Evolutionary conservation across 2,329 filamentous ascomycete genomes (phyloP), one percentile per base, ranked within the genome.

Genomic region (Aspergillus sojae): DNA sequence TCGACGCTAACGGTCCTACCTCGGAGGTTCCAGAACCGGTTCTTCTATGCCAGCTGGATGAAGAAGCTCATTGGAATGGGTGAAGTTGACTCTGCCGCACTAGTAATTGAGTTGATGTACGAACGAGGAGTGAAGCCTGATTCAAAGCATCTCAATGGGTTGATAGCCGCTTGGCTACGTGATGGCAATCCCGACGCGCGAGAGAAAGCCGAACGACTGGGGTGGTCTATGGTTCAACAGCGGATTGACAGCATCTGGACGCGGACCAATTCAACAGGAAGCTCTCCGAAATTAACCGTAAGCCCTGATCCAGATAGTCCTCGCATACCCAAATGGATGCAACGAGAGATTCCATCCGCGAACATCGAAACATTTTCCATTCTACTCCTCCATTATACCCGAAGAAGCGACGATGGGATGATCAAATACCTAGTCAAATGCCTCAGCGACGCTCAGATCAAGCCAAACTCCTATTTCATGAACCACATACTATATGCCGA

Each of bases 11-110:
- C 82, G 5, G 73, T 81, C 32, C 72, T 90, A 23, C 88, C 88
- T 5, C 74, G 77, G 14, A 75, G 75, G 39, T 84, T 85, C 60
- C 80, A 83, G 53, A 95, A 96, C 76, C 89, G 90, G 66, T 94
- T 93, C 77, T 92, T 97, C 77, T 91, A 93, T 68, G 91, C 90
- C 39, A 94, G 92, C 71, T 97, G 93, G 94, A 85, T 96, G 72
- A 94, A 94, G 77, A 88, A 91, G 57, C 85, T 96, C 10, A 91
- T 96, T 61, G 89, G 89, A 19, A 86, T 89, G 62, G 88, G 88
- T 2, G 86, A 93, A 67, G 79, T 91, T 16, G 86, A 91, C 62
- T 90, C 89, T 2, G 92, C 92, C 3, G 83, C 86, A 58, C 86
- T 87, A 64, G 91, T 96, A 10, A 81, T 95, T 32, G 85, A 90